Base-by-base conservation (phyloP, 768 basidiomycete species). In the Russula lepida region DNA sequence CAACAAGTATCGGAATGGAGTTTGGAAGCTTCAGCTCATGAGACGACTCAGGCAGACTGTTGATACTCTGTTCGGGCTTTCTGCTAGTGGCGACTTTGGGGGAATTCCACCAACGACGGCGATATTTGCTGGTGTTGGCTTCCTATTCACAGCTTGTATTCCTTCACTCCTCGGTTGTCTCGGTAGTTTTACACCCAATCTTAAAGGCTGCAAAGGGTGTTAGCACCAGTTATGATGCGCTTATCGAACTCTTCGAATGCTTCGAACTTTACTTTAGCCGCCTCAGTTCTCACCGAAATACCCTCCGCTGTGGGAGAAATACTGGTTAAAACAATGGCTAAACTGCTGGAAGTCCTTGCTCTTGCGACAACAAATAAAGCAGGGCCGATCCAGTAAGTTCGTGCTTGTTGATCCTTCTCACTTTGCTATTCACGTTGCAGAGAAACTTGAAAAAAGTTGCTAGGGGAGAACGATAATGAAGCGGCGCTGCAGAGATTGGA, bases 341-440 rank as follows among this genome's bases (percentile, higher is more conserved):
- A 56, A 47, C 23, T 56, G n/a, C 43, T 56, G 15, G 21, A 17
- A 5, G 44, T 56, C 21, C 44, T 56, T n/a, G 54, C 54, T 23
- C 44, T 56, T n/a, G 54, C 44, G 32, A 56, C 43, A 56, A 6
- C 54, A 56, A 27, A 46, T 56, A 12, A 56, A 56, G 17, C 54
- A 46, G 13, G 54, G 54, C n/a, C 41, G 43, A 33, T 35, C 48
- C 47, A 47, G 56, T 48, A 25, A 33, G 46, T 57, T 25, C 27
- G 7, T 43, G 17, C 17, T 35, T 21, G 21, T n/a, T 23, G 13
- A 57, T n/a, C 11, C n/a, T 3, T 37, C 1, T 7, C 19, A 3
- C n/a, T 7, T 30, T 3, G 33, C 47, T 49, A 3, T 48, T 4
- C 33, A 17, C 39, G 17, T 32, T 8, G 5, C 32, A 57, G 56